Evolutionary conservation across 768 basidiomycete species (phyloP).

Genomic region (Tephrocybe sp.): DNA sequence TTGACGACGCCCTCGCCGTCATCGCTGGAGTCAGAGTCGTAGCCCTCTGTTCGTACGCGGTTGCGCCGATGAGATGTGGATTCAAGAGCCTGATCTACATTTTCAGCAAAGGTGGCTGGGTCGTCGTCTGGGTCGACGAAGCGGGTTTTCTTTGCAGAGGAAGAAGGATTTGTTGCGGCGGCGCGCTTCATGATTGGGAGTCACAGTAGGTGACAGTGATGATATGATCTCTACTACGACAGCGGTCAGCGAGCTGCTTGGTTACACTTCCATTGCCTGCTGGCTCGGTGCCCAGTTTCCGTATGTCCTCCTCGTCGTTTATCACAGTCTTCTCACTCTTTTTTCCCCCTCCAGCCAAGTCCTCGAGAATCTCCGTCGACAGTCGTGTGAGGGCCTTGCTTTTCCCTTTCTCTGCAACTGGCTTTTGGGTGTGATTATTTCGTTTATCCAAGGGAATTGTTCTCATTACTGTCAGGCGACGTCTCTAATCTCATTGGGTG

Average conservation of each 20-base stretch:
- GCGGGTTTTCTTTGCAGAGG: slow-evolving; percentile 60
- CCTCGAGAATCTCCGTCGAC: slow-evolving; percentile 67
- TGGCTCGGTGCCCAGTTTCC: slow-evolving; percentile 91
- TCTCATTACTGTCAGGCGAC: slow-evolving; percentile 57
- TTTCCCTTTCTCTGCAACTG: slow-evolving; percentile 93
- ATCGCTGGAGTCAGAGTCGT: slow-evolving; percentile 92
- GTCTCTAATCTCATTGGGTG: slow-evolving; percentile 90
- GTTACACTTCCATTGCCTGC: slow-evolving; percentile 68
- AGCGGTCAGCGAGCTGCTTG: slow-evolving; percentile 60
- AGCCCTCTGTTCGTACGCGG: slow-evolving; percentile 79
- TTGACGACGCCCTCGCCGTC: slow-evolving; percentile 92
- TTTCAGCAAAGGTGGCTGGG: slow-evolving; percentile 70
- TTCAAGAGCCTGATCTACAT: slow-evolving; percentile 76
- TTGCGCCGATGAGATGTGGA: slow-evolving; percentile 59
- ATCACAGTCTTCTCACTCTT: not conserved
- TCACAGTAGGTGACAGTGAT: slow-evolving; percentile 1
- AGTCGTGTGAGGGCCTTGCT: slow-evolving; percentile 88
- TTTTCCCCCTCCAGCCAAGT: slow-evolving; percentile 58
- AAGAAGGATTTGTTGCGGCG: slow-evolving; percentile 26
- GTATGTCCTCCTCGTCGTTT: slow-evolving; percentile 42
- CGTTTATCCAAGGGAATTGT: not conserved
- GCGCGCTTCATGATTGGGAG: slow-evolving; percentile 30
- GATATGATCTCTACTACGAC: slow-evolving; percentile 10
- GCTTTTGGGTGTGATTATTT: slow-evolving; percentile 67
- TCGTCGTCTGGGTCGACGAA: slow-evolving; percentile 77